A percentile compares a stretch with the other conserved stretches of the same genome.
Conservation (phyloP, 2,329 filamentous ascomycete species). For the Aspergillus quadricinctus region DNA sequence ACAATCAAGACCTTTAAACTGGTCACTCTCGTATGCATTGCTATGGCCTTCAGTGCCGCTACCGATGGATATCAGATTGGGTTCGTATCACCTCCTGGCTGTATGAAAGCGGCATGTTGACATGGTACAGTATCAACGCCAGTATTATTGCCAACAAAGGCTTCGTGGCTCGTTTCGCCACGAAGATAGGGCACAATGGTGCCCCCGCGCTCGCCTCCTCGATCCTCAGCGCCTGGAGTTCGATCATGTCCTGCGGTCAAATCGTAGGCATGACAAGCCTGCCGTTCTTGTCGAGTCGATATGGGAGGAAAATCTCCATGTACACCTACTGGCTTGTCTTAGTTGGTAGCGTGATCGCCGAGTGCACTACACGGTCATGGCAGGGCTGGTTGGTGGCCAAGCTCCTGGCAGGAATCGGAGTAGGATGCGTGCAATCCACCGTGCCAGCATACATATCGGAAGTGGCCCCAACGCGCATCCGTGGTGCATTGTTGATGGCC, state of each 20-base stretch:
- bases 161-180: constrained; percentile 9
- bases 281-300: constrained; percentile 10
- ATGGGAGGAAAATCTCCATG: constrained; percentile 5
- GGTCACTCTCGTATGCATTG: constrained; percentile 1
- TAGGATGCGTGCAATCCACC: constrained; percentile 4
- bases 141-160: constrained; percentile 10
- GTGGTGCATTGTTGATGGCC: constrained; percentile 6
- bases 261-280: constrained; percentile 8
- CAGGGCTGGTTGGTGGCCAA: constrained; percentile 5
- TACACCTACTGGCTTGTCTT: constrained; percentile 7
- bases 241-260: constrained; percentile 8
- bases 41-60: constrained; percentile 9
- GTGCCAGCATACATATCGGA: constrained; percentile 7
- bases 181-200: background rate
- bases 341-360: constrained; percentile 3
- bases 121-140: constrained; percentile 3
- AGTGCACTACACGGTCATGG: constrained; percentile 1
- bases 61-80: constrained; percentile 11
- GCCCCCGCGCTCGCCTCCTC: constrained; percentile 5
- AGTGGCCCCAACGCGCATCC: constrained; percentile 4
- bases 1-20: constrained; percentile 5
- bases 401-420: constrained; percentile 3
- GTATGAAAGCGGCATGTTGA: background rate
- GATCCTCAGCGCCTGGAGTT: constrained; percentile 9
- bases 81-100: background rate